Percentiles rank a stretch among this genome's conserved stretches.
Evolutionary conservation across 345 rosid genomes (phyloP).

Genomic region (Geranium brycei): DNA sequence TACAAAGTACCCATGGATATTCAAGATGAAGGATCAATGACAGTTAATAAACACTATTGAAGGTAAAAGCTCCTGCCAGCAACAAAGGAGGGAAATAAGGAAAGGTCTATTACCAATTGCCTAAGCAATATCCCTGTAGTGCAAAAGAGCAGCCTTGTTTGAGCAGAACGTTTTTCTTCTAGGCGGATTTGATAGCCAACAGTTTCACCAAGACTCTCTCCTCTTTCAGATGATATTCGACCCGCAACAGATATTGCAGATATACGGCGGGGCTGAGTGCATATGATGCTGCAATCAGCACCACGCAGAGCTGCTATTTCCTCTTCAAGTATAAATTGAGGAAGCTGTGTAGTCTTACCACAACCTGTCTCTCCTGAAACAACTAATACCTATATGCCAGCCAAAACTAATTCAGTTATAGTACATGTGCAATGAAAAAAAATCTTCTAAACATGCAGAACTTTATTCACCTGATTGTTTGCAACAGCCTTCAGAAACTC

Average conservation of each 20-base stretch:
- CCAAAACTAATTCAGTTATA: conserved; percentile 1
- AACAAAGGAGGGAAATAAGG: conserved; percentile 4
- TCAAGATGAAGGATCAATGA: too few relatives aligned
- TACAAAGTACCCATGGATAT: too few relatives aligned
- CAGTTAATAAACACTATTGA: neutral
- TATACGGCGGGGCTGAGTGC: conserved; percentile 95
- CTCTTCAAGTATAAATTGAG: conserved; percentile 86
- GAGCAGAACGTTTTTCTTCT: conserved; percentile 64
- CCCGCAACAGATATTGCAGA: conserved; percentile 94
- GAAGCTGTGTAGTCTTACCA: conserved; percentile 97
- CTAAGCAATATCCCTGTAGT: conserved; percentile 91
- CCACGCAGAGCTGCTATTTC: conserved; percentile 66
- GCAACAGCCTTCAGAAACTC: conserved; percentile 67
- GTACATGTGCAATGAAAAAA: too few relatives aligned
- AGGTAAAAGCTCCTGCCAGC: neutral
- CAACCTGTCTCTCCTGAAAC: conserved; percentile 98
- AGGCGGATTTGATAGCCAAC: conserved; percentile 95
- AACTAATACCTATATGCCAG: conserved; percentile 50
- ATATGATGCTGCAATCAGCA: conserved; percentile 73
- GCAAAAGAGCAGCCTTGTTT: conserved; percentile 80
- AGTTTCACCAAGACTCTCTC: conserved; percentile 75
- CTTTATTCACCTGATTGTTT: conserved; percentile 53
- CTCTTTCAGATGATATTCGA: conserved; percentile 87
- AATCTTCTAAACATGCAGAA: neutral
- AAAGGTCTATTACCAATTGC: conserved; percentile 41